Conservation (phyloP, 1,284 basidiomycete genomes). For the Malassezia restricta region DNA sequence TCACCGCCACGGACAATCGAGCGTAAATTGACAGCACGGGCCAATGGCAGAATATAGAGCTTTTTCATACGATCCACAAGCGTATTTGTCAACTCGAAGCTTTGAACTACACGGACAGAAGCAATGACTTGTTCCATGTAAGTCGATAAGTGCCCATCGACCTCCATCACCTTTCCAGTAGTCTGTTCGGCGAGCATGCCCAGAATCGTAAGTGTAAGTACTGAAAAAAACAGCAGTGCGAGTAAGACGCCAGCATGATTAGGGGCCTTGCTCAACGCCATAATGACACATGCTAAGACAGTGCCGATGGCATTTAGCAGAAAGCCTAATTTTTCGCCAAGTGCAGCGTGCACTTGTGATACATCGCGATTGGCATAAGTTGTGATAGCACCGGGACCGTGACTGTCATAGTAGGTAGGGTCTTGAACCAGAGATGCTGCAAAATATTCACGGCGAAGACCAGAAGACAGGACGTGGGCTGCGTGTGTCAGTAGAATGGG, state of each 20-base stretch:
- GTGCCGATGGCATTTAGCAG: slow-evolving; percentile 43
- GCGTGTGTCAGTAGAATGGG: slow-evolving; percentile 41
- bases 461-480: slow-evolving; percentile 38
- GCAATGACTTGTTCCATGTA: slow-evolving; percentile 48
- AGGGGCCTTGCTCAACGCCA: slow-evolving; percentile 46
- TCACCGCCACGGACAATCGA: slow-evolving; percentile 35
- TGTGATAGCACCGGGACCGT: slow-evolving; percentile 48
- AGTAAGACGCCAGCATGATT: slow-evolving; percentile 48
- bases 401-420: slow-evolving; percentile 47
- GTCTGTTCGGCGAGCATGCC: slow-evolving; percentile 42
- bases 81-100: slow-evolving; percentile 44
- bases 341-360: slow-evolving; percentile 43
- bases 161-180: slow-evolving; percentile 29
- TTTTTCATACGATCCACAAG: slow-evolving; percentile 44
- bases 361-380: slow-evolving; percentile 47
- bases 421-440: slow-evolving; percentile 48
- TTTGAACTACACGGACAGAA: slow-evolving; percentile 48
- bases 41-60: slow-evolving; percentile 41
- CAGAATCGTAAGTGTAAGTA: slow-evolving; percentile 37
- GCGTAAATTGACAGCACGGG: slow-evolving; percentile 38
- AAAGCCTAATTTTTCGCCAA: slow-evolving; percentile 48
- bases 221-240: slow-evolving; percentile 45
- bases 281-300: slow-evolving; percentile 42
- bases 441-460: slow-evolving; percentile 47
- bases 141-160: slow-evolving; percentile 47